Base-by-base conservation (phyloP, 2,329 filamentous ascomycete genomes). In the Lachnellula hyalina region DNA sequence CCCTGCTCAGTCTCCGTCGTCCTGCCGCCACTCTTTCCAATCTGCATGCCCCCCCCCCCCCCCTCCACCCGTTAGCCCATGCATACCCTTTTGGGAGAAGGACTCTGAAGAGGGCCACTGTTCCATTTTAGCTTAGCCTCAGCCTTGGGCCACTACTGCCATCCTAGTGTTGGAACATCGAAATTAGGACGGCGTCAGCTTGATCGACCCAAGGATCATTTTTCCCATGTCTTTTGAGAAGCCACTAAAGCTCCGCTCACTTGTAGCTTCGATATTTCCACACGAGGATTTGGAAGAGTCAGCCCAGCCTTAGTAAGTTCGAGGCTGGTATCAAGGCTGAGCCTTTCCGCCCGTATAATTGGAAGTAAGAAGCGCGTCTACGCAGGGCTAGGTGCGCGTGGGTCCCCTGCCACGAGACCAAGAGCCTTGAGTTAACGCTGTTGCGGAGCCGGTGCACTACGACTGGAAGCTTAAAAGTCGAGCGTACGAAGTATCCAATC, bases 61-160 rank as follows among this genome's bases (percentile, higher is more conserved):
- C 55, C 52, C 25, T 49, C 54, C 61, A n/a, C 54, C 54, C 48
- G 48, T 53, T 40, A 56, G 53, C 55, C 23, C 4, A 21, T 46
- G 21, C 44, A 32, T 61, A 55, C 56, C 55, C 19, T 54, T 60
- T 56, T 45, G 36, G 54, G 54, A 47, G 38, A 52, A 51, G 36
- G 36, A 17, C 36, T 14, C 35, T 38, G 49, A 45, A 53, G 54
- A 47, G 28, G 28, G 38, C 6, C 3, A 5, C 19, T 49, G 46
- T 48, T 36, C 28, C 28, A 4, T 28, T 25, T 36, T 47, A 52
- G 56, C 52, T 56, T 56, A 56, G 44, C 45, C 50, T 63, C 62
- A 64, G 64, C 64, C 64, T 63, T 64, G 58, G 55, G 40, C 50
- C 36, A 49, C 54, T 56, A 50, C 55, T 49, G 51, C 50, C 54